Evolutionary conservation across 352 stramenopile species (phyloP).

Genomic region (Phytopythium montanum): DNA sequence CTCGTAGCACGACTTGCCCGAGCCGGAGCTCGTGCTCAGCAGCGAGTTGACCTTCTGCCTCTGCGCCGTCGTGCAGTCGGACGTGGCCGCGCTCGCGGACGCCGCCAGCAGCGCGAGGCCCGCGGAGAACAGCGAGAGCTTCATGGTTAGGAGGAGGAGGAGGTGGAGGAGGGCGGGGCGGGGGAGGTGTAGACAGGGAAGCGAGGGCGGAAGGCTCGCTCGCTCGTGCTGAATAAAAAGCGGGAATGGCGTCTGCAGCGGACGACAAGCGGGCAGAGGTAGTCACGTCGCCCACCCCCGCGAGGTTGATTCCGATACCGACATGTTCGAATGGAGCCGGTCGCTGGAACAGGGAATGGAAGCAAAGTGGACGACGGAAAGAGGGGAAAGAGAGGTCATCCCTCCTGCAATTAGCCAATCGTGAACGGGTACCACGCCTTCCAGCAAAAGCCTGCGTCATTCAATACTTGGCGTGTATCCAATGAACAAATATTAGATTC

Average conservation of each 20-base stretch:
- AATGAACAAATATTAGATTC: background rate
- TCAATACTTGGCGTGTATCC: background rate
- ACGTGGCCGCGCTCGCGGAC: constrained; percentile 16
- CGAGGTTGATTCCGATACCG: background rate
- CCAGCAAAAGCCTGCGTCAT: background rate
- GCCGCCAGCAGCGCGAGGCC: constrained; percentile 16
- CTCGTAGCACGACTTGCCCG: constrained; percentile 52
- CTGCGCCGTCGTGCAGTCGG: constrained; percentile 49
- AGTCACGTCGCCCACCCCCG: background rate
- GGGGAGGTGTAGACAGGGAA: constrained; percentile 16
- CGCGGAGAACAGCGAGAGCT: constrained; percentile 21
- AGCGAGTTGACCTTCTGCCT: constrained; percentile 54
- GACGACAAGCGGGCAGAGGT: constrained; percentile 4
- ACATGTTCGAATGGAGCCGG: background rate
- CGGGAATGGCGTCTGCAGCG: constrained; percentile 4
- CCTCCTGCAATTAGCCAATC: constrained; percentile 12
- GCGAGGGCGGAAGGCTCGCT: constrained; percentile 1
- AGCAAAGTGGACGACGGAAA: background rate
- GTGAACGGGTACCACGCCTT: background rate
- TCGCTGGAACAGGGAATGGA: background rate
- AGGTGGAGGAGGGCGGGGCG: background rate
- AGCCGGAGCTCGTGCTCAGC: constrained; percentile 50
- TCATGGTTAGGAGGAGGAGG: constrained; percentile 19
- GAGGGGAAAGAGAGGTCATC: constrained; percentile 15
- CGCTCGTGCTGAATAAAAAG: constrained; percentile 10